A percentile compares a stretch with the other conserved stretches of the same genome.
phyloP scores from a whole-genome alignment of 768 basidiomycete genomes.

The Leccinum subtestaceum region DNA sequence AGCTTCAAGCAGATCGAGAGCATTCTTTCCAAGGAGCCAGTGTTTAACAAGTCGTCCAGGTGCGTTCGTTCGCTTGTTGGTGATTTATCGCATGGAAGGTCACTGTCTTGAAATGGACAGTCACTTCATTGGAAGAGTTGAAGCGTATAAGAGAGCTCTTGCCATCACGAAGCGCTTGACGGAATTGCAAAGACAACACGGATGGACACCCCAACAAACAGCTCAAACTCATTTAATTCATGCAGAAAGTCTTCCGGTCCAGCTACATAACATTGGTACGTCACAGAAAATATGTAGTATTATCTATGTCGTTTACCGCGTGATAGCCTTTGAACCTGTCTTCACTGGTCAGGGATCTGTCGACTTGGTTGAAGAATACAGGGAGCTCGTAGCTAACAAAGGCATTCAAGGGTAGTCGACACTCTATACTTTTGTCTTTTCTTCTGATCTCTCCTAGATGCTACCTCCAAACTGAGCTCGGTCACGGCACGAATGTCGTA shows the following conservation, averaged over 20 bases:
- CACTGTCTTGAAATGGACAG: conserved; percentile 30
- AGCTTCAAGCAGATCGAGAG: conserved; percentile 42
- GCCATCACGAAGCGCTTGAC: conserved; percentile 53
- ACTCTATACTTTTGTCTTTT: not conserved
- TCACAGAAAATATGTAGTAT: conserved; percentile 18
- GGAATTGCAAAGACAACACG: conserved; percentile 54
- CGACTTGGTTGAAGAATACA: conserved; percentile 51
- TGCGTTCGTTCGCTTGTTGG: conserved; percentile 18
- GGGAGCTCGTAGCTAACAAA: conserved; percentile 44
- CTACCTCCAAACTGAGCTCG: conserved; percentile 77
- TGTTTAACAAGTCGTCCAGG: conserved; percentile 60
- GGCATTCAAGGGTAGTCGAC: conserved; percentile 52
- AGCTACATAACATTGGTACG: conserved; percentile 37
- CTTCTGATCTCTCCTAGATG: conserved; percentile 37
- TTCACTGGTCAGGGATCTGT: conserved; percentile 59
- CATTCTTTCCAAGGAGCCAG: conserved; percentile 50
- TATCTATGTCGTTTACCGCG: conserved; percentile 15
- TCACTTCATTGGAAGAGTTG: conserved; percentile 55
- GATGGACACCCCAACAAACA: conserved; percentile 52
- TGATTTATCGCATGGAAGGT: not conserved
- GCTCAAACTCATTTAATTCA: conserved; percentile 44
- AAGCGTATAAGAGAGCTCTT: conserved; percentile 55
- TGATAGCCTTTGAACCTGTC: conserved; percentile 61
- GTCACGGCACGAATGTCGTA: conserved; percentile 71
- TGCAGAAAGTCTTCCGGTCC: conserved; percentile 54